A percentile compares a stretch with the other conserved stretches of the same genome.
These are phyloP conservation scores for Acanthamoeba culbertsoni DNA, from an alignment of 208 protist genomes.

Conservation along the genomic window DNA sequence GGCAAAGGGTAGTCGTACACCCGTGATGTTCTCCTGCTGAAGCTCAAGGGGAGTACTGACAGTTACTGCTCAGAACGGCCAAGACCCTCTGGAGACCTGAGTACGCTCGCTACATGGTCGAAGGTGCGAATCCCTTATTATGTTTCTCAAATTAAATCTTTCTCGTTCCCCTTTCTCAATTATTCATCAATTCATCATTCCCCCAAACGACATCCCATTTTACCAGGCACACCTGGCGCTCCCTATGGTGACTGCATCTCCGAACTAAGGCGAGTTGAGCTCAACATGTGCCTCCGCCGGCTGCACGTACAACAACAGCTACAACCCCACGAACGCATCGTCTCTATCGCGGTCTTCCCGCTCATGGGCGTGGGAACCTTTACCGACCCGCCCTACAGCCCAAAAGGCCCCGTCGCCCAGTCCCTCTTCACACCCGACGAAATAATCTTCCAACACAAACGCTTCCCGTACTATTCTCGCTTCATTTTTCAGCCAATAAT, in stretches of 20 bases:
- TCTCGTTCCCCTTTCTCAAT: background rate
- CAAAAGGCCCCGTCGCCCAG: conserved; percentile 76
- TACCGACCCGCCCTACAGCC: conserved; percentile 15
- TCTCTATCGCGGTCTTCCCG: conserved; percentile 95
- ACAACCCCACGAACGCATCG: conserved; percentile 82
- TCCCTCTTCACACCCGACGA: conserved; percentile 96
- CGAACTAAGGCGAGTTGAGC: conserved; percentile 77
- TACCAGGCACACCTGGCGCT: conserved; percentile 82
- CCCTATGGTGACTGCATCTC: conserved; percentile 87
- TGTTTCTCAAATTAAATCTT: background rate
- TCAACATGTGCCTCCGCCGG: conserved; percentile 50
- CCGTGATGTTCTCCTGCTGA: background rate
- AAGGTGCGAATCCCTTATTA: conserved; percentile 76
- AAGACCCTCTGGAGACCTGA: conserved; percentile 89
- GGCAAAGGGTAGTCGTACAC: background rate
- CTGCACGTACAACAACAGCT: conserved; percentile 84
- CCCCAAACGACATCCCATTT: background rate
- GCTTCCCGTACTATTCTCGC: conserved; percentile 85
- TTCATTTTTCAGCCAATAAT: background rate
- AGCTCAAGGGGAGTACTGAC: background rate
- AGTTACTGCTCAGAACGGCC: background rate
- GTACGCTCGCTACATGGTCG: conserved; percentile 94
- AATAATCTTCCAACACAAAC: conserved; percentile 96
- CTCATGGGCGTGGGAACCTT: conserved; percentile 84
- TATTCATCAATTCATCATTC: background rate